Base-by-base conservation (phyloP, 1,284 basidiomycete species). In the Leccinum colubrinum region DNA sequence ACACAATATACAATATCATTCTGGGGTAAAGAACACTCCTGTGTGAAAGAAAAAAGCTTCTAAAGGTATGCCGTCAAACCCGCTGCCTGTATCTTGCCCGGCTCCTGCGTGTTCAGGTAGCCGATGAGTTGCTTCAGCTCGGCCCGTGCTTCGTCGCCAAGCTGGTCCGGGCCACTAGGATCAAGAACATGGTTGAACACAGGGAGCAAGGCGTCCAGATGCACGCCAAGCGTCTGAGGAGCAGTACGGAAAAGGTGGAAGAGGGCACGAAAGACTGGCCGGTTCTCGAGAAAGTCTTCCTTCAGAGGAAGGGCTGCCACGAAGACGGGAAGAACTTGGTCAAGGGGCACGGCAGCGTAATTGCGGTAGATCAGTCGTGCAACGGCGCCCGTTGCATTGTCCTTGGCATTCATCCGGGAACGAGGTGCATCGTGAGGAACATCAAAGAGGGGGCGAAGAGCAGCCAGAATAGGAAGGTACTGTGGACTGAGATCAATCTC, bases 331-430 rank as follows among this genome's bases (percentile, higher is more conserved):
- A 98, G 83, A 52, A 97, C 94, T 75, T 93, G 90, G 62, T 96
- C 94, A 52, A 99, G 84, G 22, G 97, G 97, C 25, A 99, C 78
- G 4, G 91, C 94, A 5, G 81, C 76, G 5, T 86, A 80, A 76
- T 95, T 96, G 76, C 92, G 93, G 70, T 88, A 77, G 71, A 99
- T 90, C 78, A 99, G 85, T 33, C 97, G 89, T 4, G 88, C 87
- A 59, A 99, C 90, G 55, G 95, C 94, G 59, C 97, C 97, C 33
- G 91, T 87, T 11, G 97, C 97, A 74, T 99, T 99, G 78, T 99
- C 97, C 63, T 91, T 90, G 17, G 96, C 95, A 70, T 95, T 96
- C 66, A 92, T 78, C 54, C 83, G 82, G 9, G 92, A 79, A 5
- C 86, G 76, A 35, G 86, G 79, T 6, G 87, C 75, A 62, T 88